phyloP scores from a whole-genome alignment of 352 stramenopile genomes.

The Lagenidium giganteum region DNA sequence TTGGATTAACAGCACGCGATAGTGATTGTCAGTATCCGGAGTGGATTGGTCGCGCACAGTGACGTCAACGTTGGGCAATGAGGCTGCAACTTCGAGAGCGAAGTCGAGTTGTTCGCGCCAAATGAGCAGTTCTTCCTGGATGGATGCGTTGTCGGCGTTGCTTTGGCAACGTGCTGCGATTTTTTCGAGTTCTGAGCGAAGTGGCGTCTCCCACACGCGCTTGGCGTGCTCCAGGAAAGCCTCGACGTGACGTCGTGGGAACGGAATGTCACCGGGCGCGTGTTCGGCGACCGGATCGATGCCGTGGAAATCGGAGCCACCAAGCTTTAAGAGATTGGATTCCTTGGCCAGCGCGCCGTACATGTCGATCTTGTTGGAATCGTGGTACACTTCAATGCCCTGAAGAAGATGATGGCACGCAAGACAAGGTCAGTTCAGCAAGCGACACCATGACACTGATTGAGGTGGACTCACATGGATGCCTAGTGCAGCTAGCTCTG shows the following conservation, averaged over 20 bases:
- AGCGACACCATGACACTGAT: background rate
- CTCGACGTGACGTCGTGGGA: conserved; percentile 67
- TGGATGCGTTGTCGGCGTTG: background rate
- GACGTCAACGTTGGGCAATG: too few species aligned
- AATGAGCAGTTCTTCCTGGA: conserved; percentile 14
- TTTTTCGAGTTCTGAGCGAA: conserved; percentile 11
- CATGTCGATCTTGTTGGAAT: conserved; percentile 76
- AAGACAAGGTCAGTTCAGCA: background rate
- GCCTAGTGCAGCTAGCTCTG: conserved; percentile 59
- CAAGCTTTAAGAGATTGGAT: conserved; percentile 65
- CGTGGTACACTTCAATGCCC: conserved; percentile 81
- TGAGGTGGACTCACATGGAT: conserved; percentile 44
- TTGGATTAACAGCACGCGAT: too few species aligned
- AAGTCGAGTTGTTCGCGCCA: conserved; percentile 23
- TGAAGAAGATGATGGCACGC: conserved; percentile 12
- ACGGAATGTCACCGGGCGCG: conserved; percentile 67
- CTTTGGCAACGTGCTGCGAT: background rate
- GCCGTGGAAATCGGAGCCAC: conserved; percentile 81
- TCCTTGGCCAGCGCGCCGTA: conserved; percentile 74
- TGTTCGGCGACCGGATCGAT: conserved; percentile 69
- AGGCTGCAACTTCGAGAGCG: too few species aligned
- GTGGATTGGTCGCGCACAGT: too few species aligned
- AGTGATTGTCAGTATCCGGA: too few species aligned
- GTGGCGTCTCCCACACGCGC: conserved; percentile 54
- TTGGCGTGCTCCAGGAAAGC: conserved; percentile 66